Evolutionary conservation across 164 flowering plant genomes (phyloP).

Genomic region (Sedum album): DNA sequence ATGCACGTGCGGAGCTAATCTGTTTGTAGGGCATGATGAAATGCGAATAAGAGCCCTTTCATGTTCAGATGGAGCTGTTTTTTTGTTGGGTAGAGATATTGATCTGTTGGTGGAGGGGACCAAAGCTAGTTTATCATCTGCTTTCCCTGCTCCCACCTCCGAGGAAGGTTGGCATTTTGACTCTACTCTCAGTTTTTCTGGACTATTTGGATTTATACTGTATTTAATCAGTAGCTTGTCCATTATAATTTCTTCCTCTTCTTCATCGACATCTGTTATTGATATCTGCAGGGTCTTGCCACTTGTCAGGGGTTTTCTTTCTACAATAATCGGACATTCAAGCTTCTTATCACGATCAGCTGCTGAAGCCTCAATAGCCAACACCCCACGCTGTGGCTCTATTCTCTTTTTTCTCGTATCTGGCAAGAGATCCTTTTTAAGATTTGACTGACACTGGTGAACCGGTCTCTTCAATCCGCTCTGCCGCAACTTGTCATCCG

Average conservation of each 20-base stretch:
- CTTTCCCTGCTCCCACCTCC: background rate
- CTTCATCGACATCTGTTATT: background rate
- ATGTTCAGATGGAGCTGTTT: background rate
- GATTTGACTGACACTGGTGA: background rate
- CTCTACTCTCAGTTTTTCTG: background rate
- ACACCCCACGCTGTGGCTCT: background rate
- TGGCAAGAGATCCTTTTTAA: background rate
- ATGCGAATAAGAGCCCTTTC: background rate
- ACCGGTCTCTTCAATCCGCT: background rate
- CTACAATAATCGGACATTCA: background rate
- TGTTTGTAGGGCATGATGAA: background rate
- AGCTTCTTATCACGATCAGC: background rate
- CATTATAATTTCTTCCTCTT: background rate
- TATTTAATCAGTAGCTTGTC: conserved; percentile 1
- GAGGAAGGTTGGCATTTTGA: background rate
- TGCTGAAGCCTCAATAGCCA: background rate
- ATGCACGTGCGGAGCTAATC: conserved; percentile 1
- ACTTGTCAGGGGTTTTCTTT: background rate
- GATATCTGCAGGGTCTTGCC: background rate
- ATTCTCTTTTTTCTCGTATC: background rate
- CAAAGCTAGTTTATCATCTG: background rate
- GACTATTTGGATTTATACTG: background rate
- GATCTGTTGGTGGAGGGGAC: background rate
- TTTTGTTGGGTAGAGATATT: background rate
- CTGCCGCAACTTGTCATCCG: background rate